These are phyloP conservation scores for Debaryomyces castellii DNA, from an alignment of 805 yeast species.

Conservation along the genomic window DNA sequence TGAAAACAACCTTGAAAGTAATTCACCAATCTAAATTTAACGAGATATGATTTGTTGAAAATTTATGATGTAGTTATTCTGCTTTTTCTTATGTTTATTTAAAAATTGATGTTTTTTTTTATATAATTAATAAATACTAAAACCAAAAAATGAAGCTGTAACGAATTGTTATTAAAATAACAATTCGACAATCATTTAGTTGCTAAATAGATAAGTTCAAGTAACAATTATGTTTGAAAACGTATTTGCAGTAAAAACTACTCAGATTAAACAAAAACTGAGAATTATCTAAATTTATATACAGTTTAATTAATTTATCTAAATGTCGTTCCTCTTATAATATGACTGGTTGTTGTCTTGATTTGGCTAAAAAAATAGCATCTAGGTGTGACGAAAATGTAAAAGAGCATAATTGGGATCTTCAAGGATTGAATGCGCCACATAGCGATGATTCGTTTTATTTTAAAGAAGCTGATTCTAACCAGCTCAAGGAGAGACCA, in stretches of 20 bases:
- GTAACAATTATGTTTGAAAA: no score
- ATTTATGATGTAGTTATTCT: not conserved
- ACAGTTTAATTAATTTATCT: not conserved
- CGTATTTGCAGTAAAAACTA: not conserved
- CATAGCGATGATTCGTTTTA: not conserved
- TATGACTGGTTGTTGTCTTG: not conserved
- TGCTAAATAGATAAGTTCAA: no score
- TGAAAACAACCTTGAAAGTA: not conserved
- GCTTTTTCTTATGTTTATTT: not conserved
- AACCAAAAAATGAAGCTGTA: not conserved
- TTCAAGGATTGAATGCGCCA: not conserved
- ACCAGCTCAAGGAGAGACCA: conserved; percentile 31
- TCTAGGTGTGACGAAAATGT: not conserved
- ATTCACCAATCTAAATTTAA: not conserved
- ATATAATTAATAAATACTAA: not conserved
- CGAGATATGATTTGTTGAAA: not conserved
- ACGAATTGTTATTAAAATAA: no score
- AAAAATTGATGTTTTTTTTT: no score
- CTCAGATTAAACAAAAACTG: no score
- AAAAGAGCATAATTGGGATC: not conserved
- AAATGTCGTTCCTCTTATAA: not conserved
- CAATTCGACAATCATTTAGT: no score
- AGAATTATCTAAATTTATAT: not conserved
- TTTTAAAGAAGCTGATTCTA: conserved; percentile 1
- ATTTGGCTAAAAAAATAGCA: not conserved